Base-by-base conservation (phyloP, 805 yeast species). In the Suhomyces emberorum region DNA sequence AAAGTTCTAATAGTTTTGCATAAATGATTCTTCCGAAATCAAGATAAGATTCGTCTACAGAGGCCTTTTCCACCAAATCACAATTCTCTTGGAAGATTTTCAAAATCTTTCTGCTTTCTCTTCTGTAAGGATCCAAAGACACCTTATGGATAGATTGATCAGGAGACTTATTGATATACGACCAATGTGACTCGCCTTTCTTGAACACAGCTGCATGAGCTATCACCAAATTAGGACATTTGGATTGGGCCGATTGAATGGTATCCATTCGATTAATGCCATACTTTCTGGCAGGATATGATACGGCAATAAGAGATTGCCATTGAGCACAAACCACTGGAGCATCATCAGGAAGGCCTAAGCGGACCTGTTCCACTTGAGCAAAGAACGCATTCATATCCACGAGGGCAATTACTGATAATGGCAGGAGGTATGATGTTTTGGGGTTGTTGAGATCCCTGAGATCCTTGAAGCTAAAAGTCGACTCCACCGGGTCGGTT, bases 331-430 rank as follows among this genome's bases (percentile, higher is more conserved):
- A 89, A 0, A 88, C 97, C 2, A 93, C 83, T 0, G 98, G 97
- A 43, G 80, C 89, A 2, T 79, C 76, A 2, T 64, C 65, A 1
- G 79, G 59, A 11, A 83, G 61, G 0, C 82, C 82, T 12, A 87
- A 69, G 28, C 96, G 62, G 4, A 86, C 65, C 47, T 83, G 91
- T 51, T 93, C 97, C 20, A 83, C 93, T 54, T 93, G 98, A 0
- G 98, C 96, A 60, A 85, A 93, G 58, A 89, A 93, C 9, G 98
- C 97, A 62, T 93, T 95, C 50, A 88, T 75, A 61, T 93, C 98
- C 16, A 93, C 74, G 49, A 88, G 95, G 6, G 83, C 88, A 25
- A 93, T 75, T 16, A 84, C 83, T 0, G 96, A 70, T 8, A 91
- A 63, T 2, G 91, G 87, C 42, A 88, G 80, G 5, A 52, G 48